Evolutionary conservation across 2,329 filamentous ascomycete species (phyloP).

Genomic region (Penicillium sp.): DNA sequence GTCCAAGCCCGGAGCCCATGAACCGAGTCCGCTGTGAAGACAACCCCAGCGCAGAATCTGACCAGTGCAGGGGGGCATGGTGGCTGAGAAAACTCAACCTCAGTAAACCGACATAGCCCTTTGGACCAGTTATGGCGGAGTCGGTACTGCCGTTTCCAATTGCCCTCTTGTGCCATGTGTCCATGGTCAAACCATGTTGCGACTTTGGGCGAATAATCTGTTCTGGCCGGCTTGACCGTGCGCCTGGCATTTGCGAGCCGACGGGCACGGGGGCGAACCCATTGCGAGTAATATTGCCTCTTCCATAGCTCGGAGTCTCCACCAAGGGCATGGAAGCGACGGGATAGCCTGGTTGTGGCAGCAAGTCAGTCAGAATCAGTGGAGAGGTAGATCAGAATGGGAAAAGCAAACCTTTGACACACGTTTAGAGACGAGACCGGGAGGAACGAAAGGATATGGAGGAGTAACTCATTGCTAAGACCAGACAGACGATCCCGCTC

Average conservation of each 20-base stretch:
- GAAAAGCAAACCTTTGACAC: constrained; percentile 54
- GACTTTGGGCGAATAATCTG: constrained; percentile 53
- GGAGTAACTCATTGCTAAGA: constrained; percentile 81
- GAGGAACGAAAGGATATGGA: constrained; percentile 79
- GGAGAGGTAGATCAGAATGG: background rate
- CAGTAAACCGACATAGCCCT: constrained; percentile 74
- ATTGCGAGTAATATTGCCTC: constrained; percentile 77
- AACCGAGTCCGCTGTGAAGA: constrained; percentile 68
- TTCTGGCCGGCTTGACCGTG: constrained; percentile 35
- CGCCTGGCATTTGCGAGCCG: constrained; percentile 66
- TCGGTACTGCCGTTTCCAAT: constrained; percentile 89
- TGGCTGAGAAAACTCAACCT: constrained; percentile 62
- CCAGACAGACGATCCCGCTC: constrained; percentile 61
- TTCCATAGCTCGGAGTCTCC: constrained; percentile 90
- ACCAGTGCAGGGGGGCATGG: constrained; percentile 63
- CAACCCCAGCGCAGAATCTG: constrained; percentile 70
- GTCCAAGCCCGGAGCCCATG: constrained; percentile 77
- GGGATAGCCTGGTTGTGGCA: constrained; percentile 50
- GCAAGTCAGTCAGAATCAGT: constrained; percentile 1
- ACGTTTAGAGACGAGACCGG: constrained; percentile 63
- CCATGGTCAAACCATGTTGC: constrained; percentile 62
- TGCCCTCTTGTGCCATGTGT: constrained; percentile 52
- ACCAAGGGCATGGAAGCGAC: constrained; percentile 67
- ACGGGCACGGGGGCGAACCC: constrained; percentile 75
- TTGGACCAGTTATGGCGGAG: constrained; percentile 86